A percentile compares a stretch with the other conserved stretches of the same genome.
Evolutionary conservation across 2,329 filamentous ascomycete species (phyloP).

Genomic region (Curvularia sp.): DNA sequence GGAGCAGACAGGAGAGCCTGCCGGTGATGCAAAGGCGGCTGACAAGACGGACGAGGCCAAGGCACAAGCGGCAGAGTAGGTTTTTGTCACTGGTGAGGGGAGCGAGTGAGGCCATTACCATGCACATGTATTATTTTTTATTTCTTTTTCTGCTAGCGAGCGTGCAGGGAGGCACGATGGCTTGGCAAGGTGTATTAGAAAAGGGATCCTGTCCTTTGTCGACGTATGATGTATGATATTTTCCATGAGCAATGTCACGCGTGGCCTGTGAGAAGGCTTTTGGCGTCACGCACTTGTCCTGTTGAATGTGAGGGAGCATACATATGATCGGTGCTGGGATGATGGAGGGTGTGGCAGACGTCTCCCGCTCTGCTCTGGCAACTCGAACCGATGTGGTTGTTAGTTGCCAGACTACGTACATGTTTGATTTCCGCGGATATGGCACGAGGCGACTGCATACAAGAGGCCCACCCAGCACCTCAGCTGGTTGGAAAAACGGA

Average conservation of each 20-base stretch:
- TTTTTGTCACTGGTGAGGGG: not conserved
- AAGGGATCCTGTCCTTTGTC: not conserved
- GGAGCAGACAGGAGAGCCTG: slow-evolving; percentile 27
- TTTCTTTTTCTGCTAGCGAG: slow-evolving; percentile 8
- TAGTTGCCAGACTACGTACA: slow-evolving; percentile 2
- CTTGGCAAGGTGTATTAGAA: slow-evolving; percentile 2
- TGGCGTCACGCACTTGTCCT: not conserved
- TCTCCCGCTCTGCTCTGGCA: not conserved
- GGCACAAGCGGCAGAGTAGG: slow-evolving; percentile 7
- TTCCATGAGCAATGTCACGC: slow-evolving; percentile 2
- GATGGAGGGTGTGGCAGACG: not conserved
- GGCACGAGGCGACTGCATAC: too few species aligned
- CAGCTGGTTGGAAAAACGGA: too few species aligned
- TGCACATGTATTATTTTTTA: slow-evolving; percentile 7
- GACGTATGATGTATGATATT: slow-evolving; percentile 7
- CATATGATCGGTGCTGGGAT: not conserved
- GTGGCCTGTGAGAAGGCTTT: not conserved
- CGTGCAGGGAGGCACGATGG: not conserved
- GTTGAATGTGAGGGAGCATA: not conserved
- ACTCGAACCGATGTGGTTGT: not conserved
- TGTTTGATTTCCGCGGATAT: slow-evolving; percentile 4
- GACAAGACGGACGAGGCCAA: slow-evolving; percentile 22
- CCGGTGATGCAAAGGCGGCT: slow-evolving; percentile 10
- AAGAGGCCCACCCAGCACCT: too few species aligned
- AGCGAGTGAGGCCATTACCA: not conserved